Base-by-base conservation (phyloP, 129 eudicot genomes). In the Deinandra increscens region DNA sequence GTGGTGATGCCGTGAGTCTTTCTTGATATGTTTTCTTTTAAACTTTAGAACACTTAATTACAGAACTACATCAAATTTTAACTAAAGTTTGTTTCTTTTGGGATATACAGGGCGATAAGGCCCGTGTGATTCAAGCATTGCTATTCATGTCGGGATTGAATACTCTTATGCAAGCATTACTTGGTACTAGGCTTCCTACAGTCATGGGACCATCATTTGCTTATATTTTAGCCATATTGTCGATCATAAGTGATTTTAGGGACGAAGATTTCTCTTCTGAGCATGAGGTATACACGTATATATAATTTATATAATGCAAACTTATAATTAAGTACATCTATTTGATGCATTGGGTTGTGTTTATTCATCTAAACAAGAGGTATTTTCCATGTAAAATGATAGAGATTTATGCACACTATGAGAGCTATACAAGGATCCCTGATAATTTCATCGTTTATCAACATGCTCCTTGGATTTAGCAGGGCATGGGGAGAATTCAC, bases 181-280 rank as follows among this genome's bases (percentile, higher is more conserved):
- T 82, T 38, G 97, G 97, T 59, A 81, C 91, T 1, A 76, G 97
- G 42, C 94, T 91, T 42, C 97, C 97, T 39, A 84, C 92, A 0
- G 96, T 91, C 63, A 91, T 91, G 96, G 96, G 97, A 45, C 97
- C 97, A 9, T 91, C 97, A 15, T 91, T 84, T 74, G 94, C 94
- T 50, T 91, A 84, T 78, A 42, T 86, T 65, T 80, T 88, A 60
- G 79, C 97, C 6, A 82, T 84, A 5, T 38, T 82, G 67, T 76
- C 86, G 1, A 77, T 84, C 77, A 84, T 88, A 68, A 86, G 80
- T 18, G 96, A 91, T 64, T 78, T 84, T 12, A 61, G 78, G 58
- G 80, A 82, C 7, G 84, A 83, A 68, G 53, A 66, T 34, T 91
- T 81, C 66, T 13, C 64, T 26, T 75, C 70, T 17, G 96, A 86